Conservation (phyloP, 106 monocot species). For the Allium fistulosum region DNA sequence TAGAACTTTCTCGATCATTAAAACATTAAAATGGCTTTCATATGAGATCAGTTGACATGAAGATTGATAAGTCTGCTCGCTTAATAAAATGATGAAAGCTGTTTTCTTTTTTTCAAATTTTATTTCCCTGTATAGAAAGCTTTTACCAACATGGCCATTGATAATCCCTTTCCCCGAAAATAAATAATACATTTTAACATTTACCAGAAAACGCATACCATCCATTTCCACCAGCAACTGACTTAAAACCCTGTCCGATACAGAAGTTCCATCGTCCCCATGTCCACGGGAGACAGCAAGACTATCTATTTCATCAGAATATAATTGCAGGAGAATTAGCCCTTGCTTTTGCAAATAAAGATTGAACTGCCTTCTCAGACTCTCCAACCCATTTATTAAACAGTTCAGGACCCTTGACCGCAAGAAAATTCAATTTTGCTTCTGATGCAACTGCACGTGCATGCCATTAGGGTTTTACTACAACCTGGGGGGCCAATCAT, state of each 20-base stretch:
- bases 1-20: no score
- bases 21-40: no score
- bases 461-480: constrained; percentile 94
- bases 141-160: no score
- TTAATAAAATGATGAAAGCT: no score
- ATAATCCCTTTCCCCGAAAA: no score
- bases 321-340: constrained; percentile 89
- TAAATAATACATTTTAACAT: no score
- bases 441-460: constrained; percentile 94
- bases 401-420: constrained; percentile 96
- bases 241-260: constrained; percentile 81
- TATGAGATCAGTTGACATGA: no score
- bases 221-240: constrained; percentile 95
- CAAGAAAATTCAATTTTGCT: no score
- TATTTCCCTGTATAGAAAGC: no score
- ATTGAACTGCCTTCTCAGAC: constrained; percentile 93
- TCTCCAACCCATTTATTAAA: constrained; percentile 99
- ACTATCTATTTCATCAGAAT: constrained; percentile 98
- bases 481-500: constrained; percentile 98
- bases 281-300: constrained; percentile 82
- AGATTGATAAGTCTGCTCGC: no score
- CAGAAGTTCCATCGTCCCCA: constrained; percentile 75
- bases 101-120: no score
- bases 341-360: constrained; percentile 87
- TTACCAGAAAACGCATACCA: constrained; percentile 35